Evolutionary conservation across 2,329 filamentous ascomycete species (phyloP).

Genomic region (Aspergillus tamarii): DNA sequence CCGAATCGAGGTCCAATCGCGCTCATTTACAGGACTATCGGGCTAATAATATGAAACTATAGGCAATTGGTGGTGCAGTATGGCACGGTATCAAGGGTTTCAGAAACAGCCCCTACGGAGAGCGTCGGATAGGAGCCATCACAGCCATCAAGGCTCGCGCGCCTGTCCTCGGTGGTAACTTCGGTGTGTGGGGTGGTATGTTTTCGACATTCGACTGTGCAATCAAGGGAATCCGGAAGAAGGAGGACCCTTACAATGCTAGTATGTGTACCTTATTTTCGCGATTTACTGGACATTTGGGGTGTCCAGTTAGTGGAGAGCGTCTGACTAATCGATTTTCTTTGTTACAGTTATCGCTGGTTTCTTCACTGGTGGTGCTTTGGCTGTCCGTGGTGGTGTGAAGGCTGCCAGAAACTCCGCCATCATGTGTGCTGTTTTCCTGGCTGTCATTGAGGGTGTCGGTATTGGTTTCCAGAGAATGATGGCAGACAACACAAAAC

Average conservation of each 20-base stretch:
- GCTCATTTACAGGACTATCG: neutral
- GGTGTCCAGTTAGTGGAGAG: neutral
- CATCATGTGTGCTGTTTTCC: constrained; percentile 90
- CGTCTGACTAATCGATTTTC: neutral
- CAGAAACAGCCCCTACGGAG: constrained; percentile 86
- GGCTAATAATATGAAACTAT: constrained; percentile 12
- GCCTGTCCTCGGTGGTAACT: constrained; percentile 95
- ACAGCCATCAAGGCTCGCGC: constrained; percentile 97
- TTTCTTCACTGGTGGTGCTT: constrained; percentile 91
- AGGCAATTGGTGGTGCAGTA: constrained; percentile 79
- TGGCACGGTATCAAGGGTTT: constrained; percentile 98
- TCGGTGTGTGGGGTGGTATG: constrained; percentile 94
- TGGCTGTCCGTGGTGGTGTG: constrained; percentile 88
- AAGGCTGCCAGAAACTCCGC: constrained; percentile 93
- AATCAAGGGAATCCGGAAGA: constrained; percentile 89
- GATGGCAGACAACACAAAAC: constrained; percentile 84
- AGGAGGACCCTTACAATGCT: constrained; percentile 97
- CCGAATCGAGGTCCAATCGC: constrained; percentile 4
- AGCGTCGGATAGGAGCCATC: constrained; percentile 91
- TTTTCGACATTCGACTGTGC: constrained; percentile 97
- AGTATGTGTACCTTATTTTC: constrained; percentile 52
- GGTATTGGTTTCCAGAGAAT: constrained; percentile 94
- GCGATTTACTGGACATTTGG: neutral
- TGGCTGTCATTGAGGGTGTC: constrained; percentile 96
- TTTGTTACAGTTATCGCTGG: constrained; percentile 72